Conservation (phyloP, 768 basidiomycete genomes). For the Boletellus ananas region DNA sequence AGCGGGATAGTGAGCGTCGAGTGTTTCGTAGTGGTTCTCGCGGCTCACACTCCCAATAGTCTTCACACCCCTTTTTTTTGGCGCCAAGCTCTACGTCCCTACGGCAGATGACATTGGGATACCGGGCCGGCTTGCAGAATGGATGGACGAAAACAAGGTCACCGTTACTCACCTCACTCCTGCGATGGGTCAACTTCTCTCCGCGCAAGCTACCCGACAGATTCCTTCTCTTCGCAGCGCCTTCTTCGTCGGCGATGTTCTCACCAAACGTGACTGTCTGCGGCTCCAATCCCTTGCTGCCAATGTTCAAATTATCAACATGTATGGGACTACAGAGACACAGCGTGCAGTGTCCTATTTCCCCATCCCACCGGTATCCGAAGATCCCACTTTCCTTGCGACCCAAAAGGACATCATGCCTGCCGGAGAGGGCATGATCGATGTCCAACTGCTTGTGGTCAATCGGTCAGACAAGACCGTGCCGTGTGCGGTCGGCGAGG, state of each 20-base stretch:
- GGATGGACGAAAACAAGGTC: conserved; percentile 91
- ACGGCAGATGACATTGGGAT: conserved; percentile 97
- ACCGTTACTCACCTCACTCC: conserved; percentile 98
- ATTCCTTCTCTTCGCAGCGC: conserved; percentile 86
- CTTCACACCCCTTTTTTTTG: conserved; percentile 98
- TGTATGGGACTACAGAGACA: conserved; percentile 99
- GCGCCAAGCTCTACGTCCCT: conserved; percentile 91
- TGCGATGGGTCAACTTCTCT: conserved; percentile 98
- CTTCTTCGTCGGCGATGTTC: conserved; percentile 98
- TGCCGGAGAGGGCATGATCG: conserved; percentile 95
- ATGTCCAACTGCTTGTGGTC: conserved; percentile 95
- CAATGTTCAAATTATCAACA: conserved; percentile 95
- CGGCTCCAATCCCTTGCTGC: conserved; percentile 89
- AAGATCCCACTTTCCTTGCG: conserved; percentile 85
- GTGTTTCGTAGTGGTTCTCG: background rate
- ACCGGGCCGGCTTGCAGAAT: conserved; percentile 92
- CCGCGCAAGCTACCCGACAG: conserved; percentile 75
- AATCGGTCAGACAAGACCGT: conserved; percentile 83
- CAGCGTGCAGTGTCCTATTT: conserved; percentile 99
- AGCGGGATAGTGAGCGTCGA: conserved; percentile 83
- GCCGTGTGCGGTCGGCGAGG: conserved; percentile 91
- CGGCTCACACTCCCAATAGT: conserved; percentile 46
- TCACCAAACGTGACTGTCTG: conserved; percentile 96
- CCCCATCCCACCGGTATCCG: conserved; percentile 77
- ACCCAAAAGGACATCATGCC: conserved; percentile 98